Percentiles rank a stretch among this genome's conserved stretches.
Evolutionary conservation across 2,329 filamentous ascomycete genomes (phyloP).

Genomic region (Metarhizium album): DNA sequence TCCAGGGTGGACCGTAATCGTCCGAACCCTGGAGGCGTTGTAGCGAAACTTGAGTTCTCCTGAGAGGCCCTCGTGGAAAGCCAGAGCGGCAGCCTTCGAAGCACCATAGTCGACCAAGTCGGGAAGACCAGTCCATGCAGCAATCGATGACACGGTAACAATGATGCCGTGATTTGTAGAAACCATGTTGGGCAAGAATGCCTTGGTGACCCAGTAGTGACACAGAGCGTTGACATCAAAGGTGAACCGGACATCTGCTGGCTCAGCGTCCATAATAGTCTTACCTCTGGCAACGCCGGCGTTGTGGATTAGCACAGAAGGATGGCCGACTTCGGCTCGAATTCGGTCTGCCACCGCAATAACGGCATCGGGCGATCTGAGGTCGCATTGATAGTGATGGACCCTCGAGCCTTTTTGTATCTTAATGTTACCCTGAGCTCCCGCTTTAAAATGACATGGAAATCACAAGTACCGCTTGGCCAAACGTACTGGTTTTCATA

Average conservation of each 20-base stretch:
- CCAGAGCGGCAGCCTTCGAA: conserved; percentile 53
- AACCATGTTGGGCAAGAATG: conserved; percentile 59
- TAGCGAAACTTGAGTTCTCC: conserved; percentile 49
- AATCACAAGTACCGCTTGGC: not conserved
- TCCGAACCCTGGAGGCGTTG: conserved; percentile 51
- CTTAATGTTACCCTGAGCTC: not conserved
- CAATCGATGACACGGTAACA: conserved; percentile 57
- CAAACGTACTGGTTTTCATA: conserved; percentile 35
- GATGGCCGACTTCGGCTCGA: conserved; percentile 45
- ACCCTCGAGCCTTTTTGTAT: conserved; percentile 34
- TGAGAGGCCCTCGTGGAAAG: conserved; percentile 57
- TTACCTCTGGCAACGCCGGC: conserved; percentile 54
- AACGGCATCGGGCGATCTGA: conserved; percentile 48
- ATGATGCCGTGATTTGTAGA: conserved; percentile 58
- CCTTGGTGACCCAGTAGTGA: conserved; percentile 55
- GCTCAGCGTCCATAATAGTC: conserved; percentile 46
- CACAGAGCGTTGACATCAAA: conserved; percentile 62
- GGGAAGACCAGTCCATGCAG: conserved; percentile 49
- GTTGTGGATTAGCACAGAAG: conserved; percentile 64
- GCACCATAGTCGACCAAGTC: conserved; percentile 58
- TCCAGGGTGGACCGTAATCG: conserved; percentile 51
- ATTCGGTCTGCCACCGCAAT: conserved; percentile 40
- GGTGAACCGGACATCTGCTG: conserved; percentile 51
- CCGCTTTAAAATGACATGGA: too few relatives aligned
- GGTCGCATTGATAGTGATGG: conserved; percentile 60